Percentiles rank a stretch among this genome's conserved stretches.
Conservation (phyloP, 129 eudicot genomes). For the Daucus carota region DH1_v3.0 NC_030388.2:19296501-19297000, state of each 20-base stretch:
- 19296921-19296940: neutral
- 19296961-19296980: neutral
- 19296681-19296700: neutral
- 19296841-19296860: neutral
- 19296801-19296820: neutral
- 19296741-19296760: neutral
- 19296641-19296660: neutral
- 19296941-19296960: neutral
- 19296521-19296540: slow-evolving; percentile 92
- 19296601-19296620: slow-evolving; percentile 84
- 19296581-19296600: slow-evolving; percentile 84
- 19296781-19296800: neutral
- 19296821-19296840: neutral
- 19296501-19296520: slow-evolving; percentile 91
- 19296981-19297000: neutral
- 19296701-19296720: neutral
- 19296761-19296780: neutral
- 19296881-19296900: neutral
- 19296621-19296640: neutral
- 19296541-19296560: slow-evolving; percentile 98
- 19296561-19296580: slow-evolving; percentile 85
- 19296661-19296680: neutral
- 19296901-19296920: neutral
- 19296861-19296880: neutral
- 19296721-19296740: neutral